Base-by-base conservation (phyloP, 768 basidiomycete species). In the Auriscalpium orientale region DNA sequence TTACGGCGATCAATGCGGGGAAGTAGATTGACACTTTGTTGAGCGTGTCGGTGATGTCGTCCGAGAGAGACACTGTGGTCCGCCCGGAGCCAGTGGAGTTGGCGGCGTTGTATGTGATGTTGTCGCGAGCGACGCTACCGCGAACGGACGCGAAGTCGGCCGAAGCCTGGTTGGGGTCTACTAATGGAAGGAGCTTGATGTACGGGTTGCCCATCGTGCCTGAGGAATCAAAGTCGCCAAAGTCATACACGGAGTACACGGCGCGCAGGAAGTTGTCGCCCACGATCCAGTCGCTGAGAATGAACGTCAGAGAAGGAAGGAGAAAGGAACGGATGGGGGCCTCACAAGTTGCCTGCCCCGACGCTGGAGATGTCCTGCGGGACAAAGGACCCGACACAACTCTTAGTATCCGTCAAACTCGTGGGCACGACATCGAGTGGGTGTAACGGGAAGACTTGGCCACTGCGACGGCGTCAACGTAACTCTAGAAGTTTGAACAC, bases 211-310 rank as follows among this genome's bases (percentile, higher is more conserved):
- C 89, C 82, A 84, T 84, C 15, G 77, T 69, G 38, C 82, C 84
- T 5, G 76, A 72, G 12, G 76, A 67, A 64, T 84, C 79, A 61
- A 81, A 90, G 70, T 92, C 87, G 21, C 90, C 90, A 65, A 87
- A 93, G 69, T 91, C 87, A 67, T 91, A 93, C 55, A 93, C 71
- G 8, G 87, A 79, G 69, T 92, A 92, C 40, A 91, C 72, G 15
- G 88, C 87, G 56, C 91, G 89, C 57, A 93, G 77, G 66, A 90
- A 78, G 64, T 89, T 91, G 69, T 88, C 90, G 20, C 91, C 91
- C 53, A 91, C 66, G 46, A 93, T 75, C 84, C 88, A 87, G 67
- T 93, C 91, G 65, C 89, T 91, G 46, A 8, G 49, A 18, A 60
- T 43, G 64, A 56, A 28, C 28, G 28, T 28, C 28, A 28, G 28